Percentiles rank a stretch among this genome's conserved stretches.
Conservation (phyloP, 75 land plant genomes). For the Pinus taeda region DNA sequence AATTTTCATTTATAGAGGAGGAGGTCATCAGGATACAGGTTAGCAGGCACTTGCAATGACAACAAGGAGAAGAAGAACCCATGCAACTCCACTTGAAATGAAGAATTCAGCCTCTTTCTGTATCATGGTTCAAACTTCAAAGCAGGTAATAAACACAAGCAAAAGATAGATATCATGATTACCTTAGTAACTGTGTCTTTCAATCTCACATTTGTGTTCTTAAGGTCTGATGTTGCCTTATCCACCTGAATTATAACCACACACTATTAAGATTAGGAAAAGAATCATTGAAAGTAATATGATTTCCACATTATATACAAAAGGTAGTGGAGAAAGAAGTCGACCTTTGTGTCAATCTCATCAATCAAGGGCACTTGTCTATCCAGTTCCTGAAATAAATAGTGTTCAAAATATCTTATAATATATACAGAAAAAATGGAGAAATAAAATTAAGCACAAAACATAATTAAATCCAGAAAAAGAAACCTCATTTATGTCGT, state of each 20-base stretch:
- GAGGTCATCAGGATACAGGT: too few species aligned
- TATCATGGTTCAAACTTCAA: too few species aligned
- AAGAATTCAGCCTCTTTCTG: too few species aligned
- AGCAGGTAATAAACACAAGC: too few species aligned
- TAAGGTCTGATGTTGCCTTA: conserved; percentile 76
- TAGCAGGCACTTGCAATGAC: too few species aligned
- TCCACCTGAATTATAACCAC: conserved; percentile 55
- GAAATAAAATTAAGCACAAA: not conserved
- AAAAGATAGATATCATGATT: not conserved
- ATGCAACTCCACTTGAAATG: too few species aligned
- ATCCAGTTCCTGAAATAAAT: conserved; percentile 71
- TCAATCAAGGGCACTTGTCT: conserved; percentile 91
- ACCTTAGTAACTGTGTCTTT: conserved; percentile 88
- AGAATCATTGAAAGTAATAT: too few species aligned
- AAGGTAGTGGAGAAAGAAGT: not conserved
- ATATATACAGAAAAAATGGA: not conserved
- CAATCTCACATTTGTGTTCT: conserved; percentile 87
- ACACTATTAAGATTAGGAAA: not conserved
- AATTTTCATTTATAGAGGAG: too few species aligned
- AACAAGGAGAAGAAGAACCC: too few species aligned
- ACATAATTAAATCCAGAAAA: conserved; percentile 9
- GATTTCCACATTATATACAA: too few species aligned
- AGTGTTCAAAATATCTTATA: not conserved
- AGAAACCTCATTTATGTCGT: conserved; percentile 78
- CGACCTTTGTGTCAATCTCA: conserved; percentile 88